A percentile compares a stretch with the other conserved stretches of the same genome.
These are phyloP conservation scores for Saposhnikovia divaricata DNA, from an alignment of 129 eudicot species.

Conservation along the genomic window DNA sequence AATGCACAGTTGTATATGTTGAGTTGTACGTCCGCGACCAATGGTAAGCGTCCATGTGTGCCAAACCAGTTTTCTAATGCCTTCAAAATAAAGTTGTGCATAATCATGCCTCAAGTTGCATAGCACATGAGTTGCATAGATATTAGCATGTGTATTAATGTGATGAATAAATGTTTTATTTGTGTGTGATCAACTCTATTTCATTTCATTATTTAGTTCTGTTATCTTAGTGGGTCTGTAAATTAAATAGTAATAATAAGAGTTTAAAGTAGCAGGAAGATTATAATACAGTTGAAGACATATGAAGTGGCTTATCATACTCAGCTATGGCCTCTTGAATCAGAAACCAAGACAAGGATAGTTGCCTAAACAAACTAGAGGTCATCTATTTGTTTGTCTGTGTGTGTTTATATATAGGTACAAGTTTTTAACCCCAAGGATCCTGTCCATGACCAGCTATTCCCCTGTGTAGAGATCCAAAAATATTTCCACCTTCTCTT, in stretches of 20 bases:
- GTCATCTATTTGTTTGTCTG: neutral
- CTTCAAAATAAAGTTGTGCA: neutral
- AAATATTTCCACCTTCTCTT: slow-evolving; percentile 19
- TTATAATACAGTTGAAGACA: neutral
- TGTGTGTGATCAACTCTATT: neutral
- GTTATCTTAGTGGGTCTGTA: neutral
- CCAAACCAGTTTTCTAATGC: neutral
- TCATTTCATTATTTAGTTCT: neutral
- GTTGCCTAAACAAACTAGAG: slow-evolving; percentile 16
- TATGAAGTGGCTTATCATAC: slow-evolving; percentile 1
- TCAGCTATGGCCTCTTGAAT: neutral
- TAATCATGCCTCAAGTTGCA: slow-evolving; percentile 8
- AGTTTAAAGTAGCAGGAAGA: slow-evolving; percentile 9
- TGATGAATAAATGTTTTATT: slow-evolving; percentile 7
- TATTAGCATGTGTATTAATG: slow-evolving; percentile 6
- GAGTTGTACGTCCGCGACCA: neutral
- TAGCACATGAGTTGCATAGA: slow-evolving; percentile 1
- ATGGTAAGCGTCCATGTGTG: neutral
- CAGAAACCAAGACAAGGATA: neutral
- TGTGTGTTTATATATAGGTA: neutral
- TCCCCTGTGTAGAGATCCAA: slow-evolving; percentile 37
- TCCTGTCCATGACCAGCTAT: slow-evolving; percentile 29
- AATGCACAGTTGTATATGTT: neutral
- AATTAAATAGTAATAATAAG: neutral
- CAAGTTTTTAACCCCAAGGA: slow-evolving; percentile 27